A percentile compares a stretch with the other conserved stretches of the same genome.
Evolutionary conservation across 495 filamentous ascomycete species (phyloP).

Genomic region (Glarea lozoyensis): DNA sequence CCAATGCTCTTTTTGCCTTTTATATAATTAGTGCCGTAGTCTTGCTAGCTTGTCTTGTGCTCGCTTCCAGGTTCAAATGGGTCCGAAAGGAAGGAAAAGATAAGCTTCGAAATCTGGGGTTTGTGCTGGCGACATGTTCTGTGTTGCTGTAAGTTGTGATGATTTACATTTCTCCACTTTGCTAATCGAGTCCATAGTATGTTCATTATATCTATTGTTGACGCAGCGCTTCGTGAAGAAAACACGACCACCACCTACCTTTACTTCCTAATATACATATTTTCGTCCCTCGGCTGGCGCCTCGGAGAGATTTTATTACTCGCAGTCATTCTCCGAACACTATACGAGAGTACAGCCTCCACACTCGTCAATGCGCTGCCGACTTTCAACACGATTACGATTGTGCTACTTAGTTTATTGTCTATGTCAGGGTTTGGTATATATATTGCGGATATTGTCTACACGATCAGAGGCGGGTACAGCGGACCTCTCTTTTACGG

Average conservation of each 20-base stretch:
- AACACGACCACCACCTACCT: background rate
- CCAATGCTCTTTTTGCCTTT: background rate
- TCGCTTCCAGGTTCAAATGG: background rate
- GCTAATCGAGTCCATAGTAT: background rate
- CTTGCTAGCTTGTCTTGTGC: background rate
- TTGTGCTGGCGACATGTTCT: background rate
- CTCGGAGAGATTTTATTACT: background rate
- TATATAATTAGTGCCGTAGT: background rate
- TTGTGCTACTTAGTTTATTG: background rate
- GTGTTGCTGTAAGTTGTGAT: background rate
- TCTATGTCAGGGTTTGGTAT: background rate
- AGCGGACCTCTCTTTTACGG: background rate
- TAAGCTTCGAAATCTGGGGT: background rate
- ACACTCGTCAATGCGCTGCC: background rate
- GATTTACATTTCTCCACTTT: background rate
- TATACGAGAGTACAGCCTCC: background rate
- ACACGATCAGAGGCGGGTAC: background rate
- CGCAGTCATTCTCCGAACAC: background rate
- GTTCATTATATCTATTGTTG: background rate
- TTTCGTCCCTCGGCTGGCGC: background rate
- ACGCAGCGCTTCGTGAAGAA: background rate
- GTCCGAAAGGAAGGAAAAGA: background rate
- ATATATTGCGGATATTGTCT: background rate
- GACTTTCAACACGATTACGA: background rate
- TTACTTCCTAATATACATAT: background rate